phyloP scores from a whole-genome alignment of 257 asterid genomes.

The Craterostigma plantagineum region DNA sequence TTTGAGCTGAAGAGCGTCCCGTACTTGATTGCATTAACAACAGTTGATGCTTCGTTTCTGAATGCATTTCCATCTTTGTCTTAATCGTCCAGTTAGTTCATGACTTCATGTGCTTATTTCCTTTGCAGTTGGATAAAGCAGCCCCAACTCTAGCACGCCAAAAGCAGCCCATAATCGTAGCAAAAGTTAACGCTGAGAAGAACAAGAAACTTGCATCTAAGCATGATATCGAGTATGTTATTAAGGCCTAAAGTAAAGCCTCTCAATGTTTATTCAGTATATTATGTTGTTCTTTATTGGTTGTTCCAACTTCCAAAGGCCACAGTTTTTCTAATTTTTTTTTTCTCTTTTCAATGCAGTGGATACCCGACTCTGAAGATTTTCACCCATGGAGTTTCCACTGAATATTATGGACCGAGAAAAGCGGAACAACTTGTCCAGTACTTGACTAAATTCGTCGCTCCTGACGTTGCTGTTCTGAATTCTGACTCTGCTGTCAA shows the following conservation, averaged over 20 bases:
- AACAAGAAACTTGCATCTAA: slow-evolving; percentile 41
- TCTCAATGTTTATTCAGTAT: too few relatives aligned
- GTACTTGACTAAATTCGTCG: slow-evolving; percentile 46
- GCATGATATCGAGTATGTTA: slow-evolving; percentile 66
- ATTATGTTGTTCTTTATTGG: background rate
- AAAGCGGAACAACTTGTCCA: slow-evolving; percentile 61
- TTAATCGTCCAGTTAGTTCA: too few relatives aligned
- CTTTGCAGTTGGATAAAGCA: too few relatives aligned
- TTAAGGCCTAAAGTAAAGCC: too few relatives aligned
- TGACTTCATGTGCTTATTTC: too few relatives aligned
- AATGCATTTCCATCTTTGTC: too few relatives aligned
- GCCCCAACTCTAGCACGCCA: too few relatives aligned
- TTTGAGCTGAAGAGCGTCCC: too few relatives aligned
- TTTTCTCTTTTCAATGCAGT: slow-evolving; percentile 39
- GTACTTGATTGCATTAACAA: too few relatives aligned
- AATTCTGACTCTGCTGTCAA: slow-evolving; percentile 44
- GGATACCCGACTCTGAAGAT: slow-evolving; percentile 81
- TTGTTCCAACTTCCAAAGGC: too few relatives aligned
- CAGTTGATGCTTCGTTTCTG: too few relatives aligned
- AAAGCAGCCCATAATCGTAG: slow-evolving; percentile 62
- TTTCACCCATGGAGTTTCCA: slow-evolving; percentile 79
- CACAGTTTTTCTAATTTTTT: too few relatives aligned
- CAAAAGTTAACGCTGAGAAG: slow-evolving; percentile 83
- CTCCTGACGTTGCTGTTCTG: slow-evolving; percentile 65
- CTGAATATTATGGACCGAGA: slow-evolving; percentile 78